Conservation (phyloP, 177 flowering plant genomes). For the Tripterygium wilfordii region DNA sequence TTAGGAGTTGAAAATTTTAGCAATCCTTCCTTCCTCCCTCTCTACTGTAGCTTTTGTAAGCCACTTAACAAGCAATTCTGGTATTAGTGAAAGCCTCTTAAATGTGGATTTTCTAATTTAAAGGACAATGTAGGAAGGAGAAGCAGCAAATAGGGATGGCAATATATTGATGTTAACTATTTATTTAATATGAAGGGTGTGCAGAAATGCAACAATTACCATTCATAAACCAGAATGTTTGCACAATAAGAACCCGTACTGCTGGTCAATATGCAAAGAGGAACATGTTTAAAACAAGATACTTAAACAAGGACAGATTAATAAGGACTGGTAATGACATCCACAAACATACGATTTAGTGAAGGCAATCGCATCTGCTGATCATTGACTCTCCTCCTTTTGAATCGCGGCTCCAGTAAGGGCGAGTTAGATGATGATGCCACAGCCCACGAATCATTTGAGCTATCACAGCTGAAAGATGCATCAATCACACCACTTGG, state of each 20-base stretch:
- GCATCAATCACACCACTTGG: constrained; percentile 31
- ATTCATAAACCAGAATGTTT: not conserved
- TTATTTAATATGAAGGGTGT: no score
- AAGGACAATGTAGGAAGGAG: no score
- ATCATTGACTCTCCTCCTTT: constrained; percentile 36
- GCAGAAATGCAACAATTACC: no score
- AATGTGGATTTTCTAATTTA: no score
- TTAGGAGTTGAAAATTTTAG: no score
- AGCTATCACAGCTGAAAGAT: constrained; percentile 33
- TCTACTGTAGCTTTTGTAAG: no score
- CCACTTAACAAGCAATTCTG: no score
- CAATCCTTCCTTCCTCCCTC: no score
- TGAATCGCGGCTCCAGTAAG: constrained; percentile 24
- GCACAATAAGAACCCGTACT: not conserved
- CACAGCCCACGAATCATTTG: constrained; percentile 33
- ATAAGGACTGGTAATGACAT: constrained; percentile 39
- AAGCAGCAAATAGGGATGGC: no score
- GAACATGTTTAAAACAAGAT: constrained; percentile 13
- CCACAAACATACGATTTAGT: constrained; percentile 31
- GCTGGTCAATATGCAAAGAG: constrained; percentile 3
- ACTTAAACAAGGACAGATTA: constrained; percentile 18
- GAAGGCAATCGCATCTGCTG: constrained; percentile 52
- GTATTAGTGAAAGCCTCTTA: no score
- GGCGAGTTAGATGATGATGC: constrained; percentile 15
- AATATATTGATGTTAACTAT: no score